phyloP scores from a whole-genome alignment of 1,284 basidiomycete species.

The Ceratobasidium sp. region DNA sequence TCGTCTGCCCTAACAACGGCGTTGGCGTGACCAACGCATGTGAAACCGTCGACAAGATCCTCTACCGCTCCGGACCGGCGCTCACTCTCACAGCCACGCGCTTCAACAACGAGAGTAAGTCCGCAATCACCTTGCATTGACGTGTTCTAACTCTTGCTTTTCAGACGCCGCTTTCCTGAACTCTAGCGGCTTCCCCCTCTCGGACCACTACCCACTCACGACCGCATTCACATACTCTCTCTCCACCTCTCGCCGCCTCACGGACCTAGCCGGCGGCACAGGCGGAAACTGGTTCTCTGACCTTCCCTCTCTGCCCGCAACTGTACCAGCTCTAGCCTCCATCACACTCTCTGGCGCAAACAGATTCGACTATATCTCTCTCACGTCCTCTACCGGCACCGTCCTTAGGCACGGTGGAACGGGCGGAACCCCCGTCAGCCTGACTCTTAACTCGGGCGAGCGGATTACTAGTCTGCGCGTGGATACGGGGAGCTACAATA shows the following conservation, averaged over 20 bases:
- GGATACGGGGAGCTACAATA: conserved; percentile 47
- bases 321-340: conserved; percentile 42
- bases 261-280: conserved; percentile 50
- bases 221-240: conserved; percentile 48
- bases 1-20: conserved; percentile 49
- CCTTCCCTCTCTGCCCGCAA: conserved; percentile 35
- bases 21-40: conserved; percentile 48
- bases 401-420: conserved; percentile 49
- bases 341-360: conserved; percentile 49
- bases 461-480: conserved; percentile 44
- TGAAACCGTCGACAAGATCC: conserved; percentile 53
- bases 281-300: conserved; percentile 51
- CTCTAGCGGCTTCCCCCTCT: conserved; percentile 46
- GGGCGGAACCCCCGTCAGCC: conserved; percentile 48
- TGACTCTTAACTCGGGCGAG: conserved; percentile 47
- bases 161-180: conserved; percentile 48
- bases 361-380: conserved; percentile 46
- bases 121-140: too few relatives aligned
- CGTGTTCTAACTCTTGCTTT: too few relatives aligned
- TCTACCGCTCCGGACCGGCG: conserved; percentile 46
- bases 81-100: conserved; percentile 45
- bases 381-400: conserved; percentile 46
- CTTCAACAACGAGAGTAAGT: conserved; percentile 49
- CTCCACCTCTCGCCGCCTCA: conserved; percentile 47
- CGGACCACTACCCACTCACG: conserved; percentile 52